phyloP scores from a whole-genome alignment of 306 rosid genomes.

The Lotus japonicus region DNA sequence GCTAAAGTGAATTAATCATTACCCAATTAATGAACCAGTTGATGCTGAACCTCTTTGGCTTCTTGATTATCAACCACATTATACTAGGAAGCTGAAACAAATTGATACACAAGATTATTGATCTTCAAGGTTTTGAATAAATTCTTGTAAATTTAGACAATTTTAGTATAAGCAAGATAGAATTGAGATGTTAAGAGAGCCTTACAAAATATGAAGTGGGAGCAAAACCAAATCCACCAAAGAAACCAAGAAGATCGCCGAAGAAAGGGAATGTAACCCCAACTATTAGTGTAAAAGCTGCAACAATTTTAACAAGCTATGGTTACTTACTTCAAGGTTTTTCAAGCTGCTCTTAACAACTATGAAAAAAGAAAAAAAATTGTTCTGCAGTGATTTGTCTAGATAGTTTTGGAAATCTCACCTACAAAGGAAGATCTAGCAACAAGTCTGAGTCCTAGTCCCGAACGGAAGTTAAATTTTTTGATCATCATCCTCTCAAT shows the following conservation, averaged over 20 bases:
- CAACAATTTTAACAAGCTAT: conserved; percentile 4
- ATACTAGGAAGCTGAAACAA: conserved; percentile 75
- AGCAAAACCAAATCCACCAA: conserved; percentile 92
- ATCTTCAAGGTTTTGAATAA: neutral
- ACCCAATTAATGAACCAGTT: conserved; percentile 95
- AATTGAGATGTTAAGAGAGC: neutral
- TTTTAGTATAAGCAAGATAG: neutral
- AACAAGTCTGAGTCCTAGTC: conserved; percentile 62
- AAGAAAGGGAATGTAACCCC: conserved; percentile 92
- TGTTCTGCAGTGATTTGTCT: neutral
- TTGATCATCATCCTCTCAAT: conserved; percentile 59
- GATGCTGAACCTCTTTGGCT: conserved; percentile 71
- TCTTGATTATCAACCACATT: conserved; percentile 86
- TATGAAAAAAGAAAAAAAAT: neutral
- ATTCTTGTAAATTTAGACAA: neutral
- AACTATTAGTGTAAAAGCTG: conserved; percentile 70
- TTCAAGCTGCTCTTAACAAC: neutral
- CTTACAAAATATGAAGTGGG: conserved; percentile 82
- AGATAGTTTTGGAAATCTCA: conserved; percentile 21
- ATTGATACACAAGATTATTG: neutral
- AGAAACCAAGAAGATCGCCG: conserved; percentile 95
- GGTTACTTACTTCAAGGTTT: neutral
- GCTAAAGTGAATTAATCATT: conserved; percentile 8
- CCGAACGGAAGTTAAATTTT: conserved; percentile 51
- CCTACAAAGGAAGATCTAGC: conserved; percentile 78